A percentile compares a stretch with the other conserved stretches of the same genome.
Conservation (phyloP, 2,329 filamentous ascomycete species). For the Dothideomycetes sp. region DNA sequence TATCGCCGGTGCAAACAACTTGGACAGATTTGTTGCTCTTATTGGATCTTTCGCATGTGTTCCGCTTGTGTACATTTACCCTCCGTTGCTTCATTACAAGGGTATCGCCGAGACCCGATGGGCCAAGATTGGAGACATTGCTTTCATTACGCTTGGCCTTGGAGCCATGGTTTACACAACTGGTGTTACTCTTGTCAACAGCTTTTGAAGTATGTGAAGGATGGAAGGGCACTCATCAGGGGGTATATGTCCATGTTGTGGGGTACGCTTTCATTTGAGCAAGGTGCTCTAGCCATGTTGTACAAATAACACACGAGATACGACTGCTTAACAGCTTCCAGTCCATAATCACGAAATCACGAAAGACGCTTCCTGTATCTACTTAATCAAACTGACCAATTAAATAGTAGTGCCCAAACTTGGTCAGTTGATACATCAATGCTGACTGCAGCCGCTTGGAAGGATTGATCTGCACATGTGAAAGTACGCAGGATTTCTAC, state of each 20-base stretch:
- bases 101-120: slow-evolving; percentile 51
- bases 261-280: too few species aligned
- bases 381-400: too few species aligned
- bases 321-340: too few species aligned
- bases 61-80: slow-evolving; percentile 69
- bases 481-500: too few species aligned
- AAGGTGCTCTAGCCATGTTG: too few species aligned
- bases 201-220: slow-evolving; percentile 6
- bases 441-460: too few species aligned
- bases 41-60: slow-evolving; percentile 68
- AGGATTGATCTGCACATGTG: too few species aligned
- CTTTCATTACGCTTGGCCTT: slow-evolving; percentile 53
- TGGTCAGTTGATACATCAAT: too few species aligned
- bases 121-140: slow-evolving; percentile 51
- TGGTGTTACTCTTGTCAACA: slow-evolving; percentile 44
- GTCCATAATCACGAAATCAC: too few species aligned
- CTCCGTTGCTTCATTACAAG: slow-evolving; percentile 60
- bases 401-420: too few species aligned
- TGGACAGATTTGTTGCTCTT: slow-evolving; percentile 66
- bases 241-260: background rate
- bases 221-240: background rate
- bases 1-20: slow-evolving; percentile 55
- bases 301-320: too few species aligned
- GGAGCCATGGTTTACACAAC: slow-evolving; percentile 66
- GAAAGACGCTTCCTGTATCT: too few species aligned